A percentile compares a stretch with the other conserved stretches of the same genome.
These are phyloP conservation scores for Odontarrhena argentea DNA, from an alignment of 345 rosid genomes.

Conservation along the genomic window DNA sequence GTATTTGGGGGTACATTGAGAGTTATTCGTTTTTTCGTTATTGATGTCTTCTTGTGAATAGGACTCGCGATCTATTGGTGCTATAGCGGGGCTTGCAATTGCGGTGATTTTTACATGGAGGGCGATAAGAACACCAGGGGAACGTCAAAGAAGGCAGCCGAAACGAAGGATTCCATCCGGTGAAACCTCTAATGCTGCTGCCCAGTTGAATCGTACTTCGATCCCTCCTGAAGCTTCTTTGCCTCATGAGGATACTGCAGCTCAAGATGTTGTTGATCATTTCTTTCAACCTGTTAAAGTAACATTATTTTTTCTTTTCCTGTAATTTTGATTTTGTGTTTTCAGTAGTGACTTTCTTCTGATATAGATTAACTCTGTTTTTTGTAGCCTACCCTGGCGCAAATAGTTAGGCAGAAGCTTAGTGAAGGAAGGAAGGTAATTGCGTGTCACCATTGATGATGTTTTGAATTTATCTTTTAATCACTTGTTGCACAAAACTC, in stretches of 20 bases:
- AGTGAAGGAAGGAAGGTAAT: slow-evolving; percentile 91
- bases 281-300: slow-evolving; percentile 84
- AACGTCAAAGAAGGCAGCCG: slow-evolving; percentile 69
- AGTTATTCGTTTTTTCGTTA: slow-evolving; percentile 2
- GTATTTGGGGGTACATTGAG: background rate
- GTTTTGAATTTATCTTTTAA: background rate
- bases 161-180: slow-evolving; percentile 62
- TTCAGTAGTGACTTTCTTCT: too few relatives aligned
- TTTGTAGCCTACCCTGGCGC: slow-evolving; percentile 78
- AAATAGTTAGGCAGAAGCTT: slow-evolving; percentile 81
- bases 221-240: slow-evolving; percentile 50
- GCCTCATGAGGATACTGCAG: slow-evolving; percentile 60
- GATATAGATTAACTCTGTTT: too few relatives aligned
- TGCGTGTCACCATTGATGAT: slow-evolving; percentile 3
- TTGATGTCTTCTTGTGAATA: slow-evolving; percentile 31
- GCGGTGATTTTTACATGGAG: slow-evolving; percentile 88
- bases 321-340: too few relatives aligned
- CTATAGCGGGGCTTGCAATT: slow-evolving; percentile 92
- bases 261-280: slow-evolving; percentile 72
- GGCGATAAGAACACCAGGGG: slow-evolving; percentile 68
- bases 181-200: slow-evolving; percentile 49
- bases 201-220: slow-evolving; percentile 50
- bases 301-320: too few relatives aligned
- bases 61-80: slow-evolving; percentile 92
- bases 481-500: background rate